Evolutionary conservation across 164 flowering plant species (phyloP).

Genomic region (Buxus sempervirens): DNA sequence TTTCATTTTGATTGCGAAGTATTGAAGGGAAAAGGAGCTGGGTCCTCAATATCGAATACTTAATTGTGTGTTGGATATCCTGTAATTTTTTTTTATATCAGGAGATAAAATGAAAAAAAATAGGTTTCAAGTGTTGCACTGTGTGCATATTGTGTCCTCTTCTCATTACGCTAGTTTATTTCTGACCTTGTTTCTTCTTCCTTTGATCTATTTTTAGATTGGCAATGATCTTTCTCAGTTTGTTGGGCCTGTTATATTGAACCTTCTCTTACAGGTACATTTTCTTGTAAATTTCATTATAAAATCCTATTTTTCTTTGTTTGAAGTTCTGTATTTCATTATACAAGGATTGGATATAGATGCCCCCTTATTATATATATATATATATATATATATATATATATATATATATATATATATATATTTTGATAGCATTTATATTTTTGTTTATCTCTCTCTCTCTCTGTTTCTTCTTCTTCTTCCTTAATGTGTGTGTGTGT

Average conservation of each 20-base stretch:
- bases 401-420: no score
- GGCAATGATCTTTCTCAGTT: constrained; percentile 78
- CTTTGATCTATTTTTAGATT: constrained; percentile 38
- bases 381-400: no score
- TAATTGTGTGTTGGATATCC: no score
- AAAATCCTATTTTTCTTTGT: no score
- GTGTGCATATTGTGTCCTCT: not conserved
- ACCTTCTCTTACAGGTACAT: constrained; percentile 54
- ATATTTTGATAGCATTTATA: no score
- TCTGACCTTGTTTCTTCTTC: constrained; percentile 7
- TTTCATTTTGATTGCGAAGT: no score
- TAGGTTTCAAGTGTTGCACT: not conserved
- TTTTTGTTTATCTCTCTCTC: not conserved
- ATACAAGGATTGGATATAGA: not conserved
- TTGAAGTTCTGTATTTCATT: not conserved
- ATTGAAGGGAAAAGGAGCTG: no score
- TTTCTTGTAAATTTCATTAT: constrained; percentile 4
- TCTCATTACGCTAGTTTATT: not conserved
- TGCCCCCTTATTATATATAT: not conserved
- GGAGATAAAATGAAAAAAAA: no score
- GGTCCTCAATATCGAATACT: no score
- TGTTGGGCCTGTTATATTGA: constrained; percentile 67
- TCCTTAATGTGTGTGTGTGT: no score
- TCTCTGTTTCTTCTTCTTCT: no score
- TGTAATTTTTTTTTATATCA: no score